Evolutionary conservation across 805 yeast genomes (phyloP).

Genomic region (Nakazawaea peltata): DNA sequence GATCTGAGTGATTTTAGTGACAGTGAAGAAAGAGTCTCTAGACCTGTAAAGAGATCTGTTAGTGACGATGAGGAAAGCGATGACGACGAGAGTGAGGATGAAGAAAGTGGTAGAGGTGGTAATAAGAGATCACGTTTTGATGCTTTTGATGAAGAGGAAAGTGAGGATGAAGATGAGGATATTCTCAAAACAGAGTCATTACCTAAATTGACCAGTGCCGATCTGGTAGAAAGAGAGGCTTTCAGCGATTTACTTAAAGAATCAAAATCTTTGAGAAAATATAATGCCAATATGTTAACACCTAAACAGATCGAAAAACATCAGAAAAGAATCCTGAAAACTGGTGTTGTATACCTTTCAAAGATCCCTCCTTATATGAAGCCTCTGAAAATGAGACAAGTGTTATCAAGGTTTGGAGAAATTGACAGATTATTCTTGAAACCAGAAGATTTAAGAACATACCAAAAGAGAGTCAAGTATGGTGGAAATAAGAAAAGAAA

Average conservation of each 20-base stretch:
- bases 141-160: constrained; percentile 15
- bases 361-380: constrained; percentile 96
- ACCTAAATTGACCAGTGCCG: constrained; percentile 5
- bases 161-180: constrained; percentile 16
- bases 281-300: constrained; percentile 43
- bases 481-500: constrained; percentile 90
- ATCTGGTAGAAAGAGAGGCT: constrained; percentile 8
- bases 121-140: constrained; percentile 10
- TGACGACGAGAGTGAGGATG: not conserved
- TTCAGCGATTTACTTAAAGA: constrained; percentile 20
- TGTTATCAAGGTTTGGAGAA: constrained; percentile 74
- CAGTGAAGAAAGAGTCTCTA: not conserved
- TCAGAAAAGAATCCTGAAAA: constrained; percentile 48
- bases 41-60: not conserved
- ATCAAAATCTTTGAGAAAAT: constrained; percentile 20
- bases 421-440: constrained; percentile 81
- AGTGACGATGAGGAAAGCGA: not conserved
- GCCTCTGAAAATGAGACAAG: constrained; percentile 81
- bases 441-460: constrained; percentile 67
- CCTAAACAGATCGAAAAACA: constrained; percentile 48
- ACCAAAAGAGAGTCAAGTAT: constrained; percentile 62
- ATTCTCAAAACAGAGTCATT: no score
- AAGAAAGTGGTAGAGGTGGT: constrained; percentile 9
- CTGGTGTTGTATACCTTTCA: constrained; percentile 92
- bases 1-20: not conserved